These are phyloP conservation scores for Taiwanofungus camphoratus DNA, from an alignment of 1,284 basidiomycete species.

Conservation along the genomic window DNA sequence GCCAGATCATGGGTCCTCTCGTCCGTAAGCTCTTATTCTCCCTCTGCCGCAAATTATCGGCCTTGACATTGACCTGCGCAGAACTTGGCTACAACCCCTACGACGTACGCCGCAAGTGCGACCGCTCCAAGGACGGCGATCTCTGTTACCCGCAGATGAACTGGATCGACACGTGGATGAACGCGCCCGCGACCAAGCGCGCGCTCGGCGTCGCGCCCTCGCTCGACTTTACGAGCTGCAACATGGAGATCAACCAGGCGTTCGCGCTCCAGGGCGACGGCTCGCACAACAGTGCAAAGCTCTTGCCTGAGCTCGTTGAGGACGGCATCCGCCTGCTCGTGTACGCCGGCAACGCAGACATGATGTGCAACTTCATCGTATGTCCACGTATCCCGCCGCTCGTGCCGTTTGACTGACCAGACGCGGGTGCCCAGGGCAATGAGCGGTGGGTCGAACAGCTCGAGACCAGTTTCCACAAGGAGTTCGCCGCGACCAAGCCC, in stretches of 20 bases:
- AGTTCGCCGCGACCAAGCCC: constrained; percentile 53
- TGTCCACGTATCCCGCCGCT: constrained; percentile 19
- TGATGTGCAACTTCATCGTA: constrained; percentile 78
- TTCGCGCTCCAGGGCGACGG: constrained; percentile 76
- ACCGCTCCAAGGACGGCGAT: constrained; percentile 60
- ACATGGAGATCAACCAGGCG: constrained; percentile 59
- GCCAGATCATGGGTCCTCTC: constrained; percentile 52
- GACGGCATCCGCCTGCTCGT: constrained; percentile 75
- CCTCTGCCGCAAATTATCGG: constrained; percentile 15
- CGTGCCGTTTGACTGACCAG: constrained; percentile 9
- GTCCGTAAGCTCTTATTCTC: constrained; percentile 42
- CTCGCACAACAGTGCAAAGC: constrained; percentile 71
- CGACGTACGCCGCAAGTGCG: constrained; percentile 78
- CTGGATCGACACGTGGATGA: constrained; percentile 82
- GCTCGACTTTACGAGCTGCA: constrained; percentile 49
- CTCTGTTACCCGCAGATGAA: constrained; percentile 75
- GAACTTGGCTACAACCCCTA: constrained; percentile 73
- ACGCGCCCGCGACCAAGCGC: constrained; percentile 65
- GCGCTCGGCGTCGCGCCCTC: constrained; percentile 69
- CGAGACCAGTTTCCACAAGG: constrained; percentile 59
- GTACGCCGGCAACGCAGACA: constrained; percentile 80
- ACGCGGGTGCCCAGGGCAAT: constrained; percentile 54
- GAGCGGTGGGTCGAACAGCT: constrained; percentile 65
- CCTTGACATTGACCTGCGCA: constrained; percentile 19
- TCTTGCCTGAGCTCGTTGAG: constrained; percentile 74